Evolutionary conservation across 2,329 filamentous ascomycete species (phyloP).

Genomic region (Cladorrhinum sp.): DNA sequence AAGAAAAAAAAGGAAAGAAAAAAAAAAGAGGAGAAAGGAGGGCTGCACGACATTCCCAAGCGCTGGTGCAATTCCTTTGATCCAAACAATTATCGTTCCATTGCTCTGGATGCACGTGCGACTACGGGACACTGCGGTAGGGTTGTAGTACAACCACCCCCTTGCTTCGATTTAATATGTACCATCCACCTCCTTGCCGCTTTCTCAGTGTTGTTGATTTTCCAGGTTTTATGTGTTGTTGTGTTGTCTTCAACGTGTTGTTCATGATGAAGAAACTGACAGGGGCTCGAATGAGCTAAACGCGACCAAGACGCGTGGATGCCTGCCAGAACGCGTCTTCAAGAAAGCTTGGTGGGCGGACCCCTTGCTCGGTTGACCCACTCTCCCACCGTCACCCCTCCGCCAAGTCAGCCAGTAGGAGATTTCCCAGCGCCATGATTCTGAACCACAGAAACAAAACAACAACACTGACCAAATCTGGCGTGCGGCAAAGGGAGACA

Average conservation of each 20-base stretch:
- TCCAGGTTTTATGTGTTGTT: no score
- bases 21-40: not conserved
- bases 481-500: slow-evolving; percentile 14
- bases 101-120: not conserved
- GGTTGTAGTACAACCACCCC: not conserved
- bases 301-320: slow-evolving; percentile 21
- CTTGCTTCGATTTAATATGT: not conserved
- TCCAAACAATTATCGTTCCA: not conserved
- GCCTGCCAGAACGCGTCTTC: slow-evolving; percentile 12
- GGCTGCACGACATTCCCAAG: not conserved
- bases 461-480: slow-evolving; percentile 22
- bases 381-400: not conserved
- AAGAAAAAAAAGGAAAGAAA: no score
- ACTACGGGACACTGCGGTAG: not conserved
- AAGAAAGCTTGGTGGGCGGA: slow-evolving; percentile 10
- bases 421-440: slow-evolving; percentile 13
- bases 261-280: not conserved
- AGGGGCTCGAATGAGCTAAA: slow-evolving; percentile 16
- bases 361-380: slow-evolving; percentile 2
- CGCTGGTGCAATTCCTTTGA: not conserved
- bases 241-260: not conserved
- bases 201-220: not conserved
- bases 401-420: slow-evolving; percentile 19
- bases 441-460: slow-evolving; percentile 22
- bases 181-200: not conserved